A percentile compares a stretch with the other conserved stretches of the same genome.
phyloP scores from a whole-genome alignment of 2,329 filamentous ascomycete species.

The Nigrograna mackinnonii region DNA sequence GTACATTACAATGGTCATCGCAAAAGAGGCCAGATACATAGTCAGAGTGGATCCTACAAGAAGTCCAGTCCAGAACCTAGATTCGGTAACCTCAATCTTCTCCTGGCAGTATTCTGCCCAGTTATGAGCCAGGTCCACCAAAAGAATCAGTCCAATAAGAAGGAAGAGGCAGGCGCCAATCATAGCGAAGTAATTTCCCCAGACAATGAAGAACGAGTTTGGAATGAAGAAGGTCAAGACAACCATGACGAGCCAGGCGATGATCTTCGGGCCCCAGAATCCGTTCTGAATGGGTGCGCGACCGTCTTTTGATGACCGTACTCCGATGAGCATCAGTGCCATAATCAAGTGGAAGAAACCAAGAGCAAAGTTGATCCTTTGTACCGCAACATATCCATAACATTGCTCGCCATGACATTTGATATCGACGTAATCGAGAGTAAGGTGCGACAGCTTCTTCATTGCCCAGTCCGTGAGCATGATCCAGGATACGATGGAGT shows the following conservation, averaged over 20 bases:
- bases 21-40: constrained; percentile 90
- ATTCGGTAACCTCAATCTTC: constrained; percentile 90
- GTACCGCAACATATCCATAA: constrained; percentile 93
- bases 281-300: constrained; percentile 92
- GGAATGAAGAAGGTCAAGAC: constrained; percentile 95
- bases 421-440: constrained; percentile 94
- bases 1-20: constrained; percentile 97
- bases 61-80: constrained; percentile 78
- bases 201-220: constrained; percentile 91
- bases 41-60: constrained; percentile 89
- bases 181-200: constrained; percentile 92
- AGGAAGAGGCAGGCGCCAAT: constrained; percentile 90
- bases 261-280: constrained; percentile 97
- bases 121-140: constrained; percentile 93
- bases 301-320: constrained; percentile 82
- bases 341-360: constrained; percentile 91
- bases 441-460: constrained; percentile 89
- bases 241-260: constrained; percentile 84
- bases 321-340: constrained; percentile 81
- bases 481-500: constrained; percentile 97
- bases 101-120: constrained; percentile 97
- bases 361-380: constrained; percentile 96
- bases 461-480: constrained; percentile 99
- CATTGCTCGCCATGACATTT: constrained; percentile 87
- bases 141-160: constrained; percentile 84